A percentile compares a stretch with the other conserved stretches of the same genome.
Conservation (phyloP, 2,329 filamentous ascomycete species). For the Sporothrix dimorphospora region DNA sequence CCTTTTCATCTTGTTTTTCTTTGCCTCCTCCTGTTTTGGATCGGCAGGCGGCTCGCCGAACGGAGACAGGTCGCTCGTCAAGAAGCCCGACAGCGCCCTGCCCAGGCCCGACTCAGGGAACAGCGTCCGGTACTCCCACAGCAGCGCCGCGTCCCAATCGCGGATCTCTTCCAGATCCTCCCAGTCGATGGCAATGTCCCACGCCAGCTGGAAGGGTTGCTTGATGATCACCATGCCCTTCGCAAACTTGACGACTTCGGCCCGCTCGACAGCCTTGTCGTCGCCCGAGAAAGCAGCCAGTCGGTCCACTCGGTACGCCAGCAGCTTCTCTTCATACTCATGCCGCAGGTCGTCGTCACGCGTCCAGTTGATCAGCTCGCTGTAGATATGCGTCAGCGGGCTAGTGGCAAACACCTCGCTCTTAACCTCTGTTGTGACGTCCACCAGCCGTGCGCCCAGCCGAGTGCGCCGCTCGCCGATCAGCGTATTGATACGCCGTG, state of each 20-base stretch:
- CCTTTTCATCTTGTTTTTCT: slow-evolving; percentile 31
- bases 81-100: slow-evolving; percentile 78
- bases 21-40: slow-evolving; percentile 33
- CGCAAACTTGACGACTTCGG: slow-evolving; percentile 74
- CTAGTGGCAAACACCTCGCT: slow-evolving; percentile 78
- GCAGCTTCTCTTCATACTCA: slow-evolving; percentile 85
- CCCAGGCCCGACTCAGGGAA: slow-evolving; percentile 84
- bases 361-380: slow-evolving; percentile 86
- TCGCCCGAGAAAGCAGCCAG: slow-evolving; percentile 68
- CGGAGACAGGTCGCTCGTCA: slow-evolving; percentile 82
- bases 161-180: slow-evolving; percentile 73
- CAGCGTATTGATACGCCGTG: slow-evolving; percentile 83
- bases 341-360: slow-evolving; percentile 82
- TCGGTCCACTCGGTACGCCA: slow-evolving; percentile 78
- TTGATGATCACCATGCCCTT: slow-evolving; percentile 96
- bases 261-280: slow-evolving; percentile 70
- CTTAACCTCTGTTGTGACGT: slow-evolving; percentile 86
- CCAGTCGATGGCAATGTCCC: slow-evolving; percentile 91
- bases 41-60: slow-evolving; percentile 56
- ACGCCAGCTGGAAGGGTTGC: slow-evolving; percentile 85
- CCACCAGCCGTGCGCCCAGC: slow-evolving; percentile 78
- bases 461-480: slow-evolving; percentile 88
- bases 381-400: slow-evolving; percentile 78
- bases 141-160: slow-evolving; percentile 76
- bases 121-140: slow-evolving; percentile 78